Conservation (phyloP, 1,284 basidiomycete genomes). For the Inonotus obliquus region DNA sequence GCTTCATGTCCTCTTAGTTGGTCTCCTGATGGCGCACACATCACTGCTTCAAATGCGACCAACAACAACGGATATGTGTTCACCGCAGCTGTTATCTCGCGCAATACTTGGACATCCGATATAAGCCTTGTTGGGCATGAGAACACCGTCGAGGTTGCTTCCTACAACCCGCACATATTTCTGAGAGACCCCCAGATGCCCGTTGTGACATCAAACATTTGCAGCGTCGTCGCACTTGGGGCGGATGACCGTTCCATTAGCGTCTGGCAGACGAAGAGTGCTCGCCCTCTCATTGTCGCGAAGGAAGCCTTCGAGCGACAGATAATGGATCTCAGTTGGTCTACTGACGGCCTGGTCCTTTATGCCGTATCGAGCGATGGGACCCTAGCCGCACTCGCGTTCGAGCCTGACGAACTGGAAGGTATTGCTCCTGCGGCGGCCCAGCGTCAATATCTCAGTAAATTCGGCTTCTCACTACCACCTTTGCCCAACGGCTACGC, state of each 20-base stretch:
- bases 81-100: conserved; percentile 90
- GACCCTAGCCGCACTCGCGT: conserved; percentile 84
- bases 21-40: conserved; percentile 98
- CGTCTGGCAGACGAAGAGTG: conserved; percentile 90
- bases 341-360: conserved; percentile 79
- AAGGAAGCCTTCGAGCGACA: conserved; percentile 93
- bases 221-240: conserved; percentile 83
- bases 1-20: conserved; percentile 52
- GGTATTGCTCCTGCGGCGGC: conserved; percentile 73
- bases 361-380: conserved; percentile 97
- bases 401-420: conserved; percentile 77
- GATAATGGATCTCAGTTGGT: conserved; percentile 96
- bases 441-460: conserved; percentile 73
- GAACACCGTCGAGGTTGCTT: conserved; percentile 94
- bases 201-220: conserved; percentile 72
- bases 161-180: conserved; percentile 92
- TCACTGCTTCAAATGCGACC: conserved; percentile 95
- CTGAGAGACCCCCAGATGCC: conserved; percentile 65
- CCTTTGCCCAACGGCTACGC: conserved; percentile 65
- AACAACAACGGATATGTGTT: conserved; percentile 95
- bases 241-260: conserved; percentile 87
- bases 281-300: conserved; percentile 86
- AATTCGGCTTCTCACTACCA: conserved; percentile 69
- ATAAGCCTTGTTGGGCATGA: conserved; percentile 96
- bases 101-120: conserved; percentile 83